phyloP scores from a whole-genome alignment of 2,329 filamentous ascomycete species.

The Penicillium expansum region DNA sequence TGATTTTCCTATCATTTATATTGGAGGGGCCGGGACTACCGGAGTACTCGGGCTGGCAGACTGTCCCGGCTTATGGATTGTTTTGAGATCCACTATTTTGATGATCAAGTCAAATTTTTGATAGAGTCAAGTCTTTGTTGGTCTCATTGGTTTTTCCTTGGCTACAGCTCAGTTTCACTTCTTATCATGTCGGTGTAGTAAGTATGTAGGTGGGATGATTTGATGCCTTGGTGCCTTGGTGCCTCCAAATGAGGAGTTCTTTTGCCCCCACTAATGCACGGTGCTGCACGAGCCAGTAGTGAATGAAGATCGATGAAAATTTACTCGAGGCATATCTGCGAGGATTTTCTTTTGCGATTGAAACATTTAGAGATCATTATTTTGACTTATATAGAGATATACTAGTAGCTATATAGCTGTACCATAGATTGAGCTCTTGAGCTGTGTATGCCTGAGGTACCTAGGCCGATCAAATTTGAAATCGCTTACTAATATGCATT shows the following conservation, averaged over 20 bases:
- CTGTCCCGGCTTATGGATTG: neutral
- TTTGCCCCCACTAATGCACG: conserved; percentile 4
- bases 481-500: neutral
- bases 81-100: too few species aligned
- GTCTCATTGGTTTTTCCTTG: neutral
- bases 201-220: neutral
- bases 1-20: neutral
- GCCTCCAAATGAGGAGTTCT: neutral
- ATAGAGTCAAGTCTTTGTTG: neutral
- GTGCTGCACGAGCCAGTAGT: neutral
- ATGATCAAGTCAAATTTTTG: neutral
- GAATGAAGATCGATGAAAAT: conserved; percentile 1
- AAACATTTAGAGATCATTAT: neutral
- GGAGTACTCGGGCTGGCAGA: neutral
- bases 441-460: neutral
- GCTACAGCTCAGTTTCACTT: neutral
- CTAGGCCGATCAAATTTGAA: neutral
- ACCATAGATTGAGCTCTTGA: neutral
- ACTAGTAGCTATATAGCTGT: neutral
- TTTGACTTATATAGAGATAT: neutral
- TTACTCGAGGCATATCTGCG: neutral
- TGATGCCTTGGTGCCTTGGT: conserved; percentile 2
- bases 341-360: neutral
- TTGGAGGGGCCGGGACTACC: neutral
- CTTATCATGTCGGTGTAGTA: neutral